Base-by-base conservation (phyloP, 768 basidiomycete genomes). In the Xerocomus potaroensis region DNA sequence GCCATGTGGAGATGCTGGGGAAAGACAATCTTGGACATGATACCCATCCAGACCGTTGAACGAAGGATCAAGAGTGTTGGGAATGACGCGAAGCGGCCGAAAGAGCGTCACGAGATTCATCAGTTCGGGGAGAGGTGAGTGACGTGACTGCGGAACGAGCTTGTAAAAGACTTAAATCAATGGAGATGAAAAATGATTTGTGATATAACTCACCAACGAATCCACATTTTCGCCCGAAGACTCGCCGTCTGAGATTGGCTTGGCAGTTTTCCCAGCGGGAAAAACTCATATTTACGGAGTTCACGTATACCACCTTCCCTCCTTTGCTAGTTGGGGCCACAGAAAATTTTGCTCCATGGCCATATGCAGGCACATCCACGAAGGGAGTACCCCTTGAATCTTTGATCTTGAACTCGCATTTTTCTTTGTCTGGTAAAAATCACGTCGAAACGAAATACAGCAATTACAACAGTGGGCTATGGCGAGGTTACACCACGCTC, bases 401-500 rank as follows among this genome's bases (percentile, higher is more conserved):
- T n/a, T n/a, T n/a, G n/a, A n/a, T n/a, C n/a, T n/a, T n/a, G n/a
- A n/a, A n/a, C n/a, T n/a, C n/a, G n/a, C n/a, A n/a, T n/a, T n/a
- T n/a, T n/a, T n/a, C n/a, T n/a, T n/a, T n/a, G n/a, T n/a, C n/a
- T n/a, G n/a, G n/a, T n/a, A n/a, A n/a, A n/a, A n/a, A n/a, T n/a
- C n/a, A n/a, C n/a, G n/a, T n/a, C n/a, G n/a, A n/a, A n/a, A n/a
- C n/a, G n/a, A n/a, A 14, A 49, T 43, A 47, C 30, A 87, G 84
- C 91, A 0, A 92, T 93, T 51, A 87, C 86, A 3, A 93, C 91
- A 0, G 88, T 91, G 1, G 90, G 92, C 11, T 95, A 92, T 56
- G 92, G 92, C 30, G 92, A 95, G 65, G 88, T 93, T 44, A 90
- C 88, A 0, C 92, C 92, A 0, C 79, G 87, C 11, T 90, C 90